A percentile compares a stretch with the other conserved stretches of the same genome.
Evolutionary conservation across 495 filamentous ascomycete genomes (phyloP).

Genomic region (Xylaria curta): DNA sequence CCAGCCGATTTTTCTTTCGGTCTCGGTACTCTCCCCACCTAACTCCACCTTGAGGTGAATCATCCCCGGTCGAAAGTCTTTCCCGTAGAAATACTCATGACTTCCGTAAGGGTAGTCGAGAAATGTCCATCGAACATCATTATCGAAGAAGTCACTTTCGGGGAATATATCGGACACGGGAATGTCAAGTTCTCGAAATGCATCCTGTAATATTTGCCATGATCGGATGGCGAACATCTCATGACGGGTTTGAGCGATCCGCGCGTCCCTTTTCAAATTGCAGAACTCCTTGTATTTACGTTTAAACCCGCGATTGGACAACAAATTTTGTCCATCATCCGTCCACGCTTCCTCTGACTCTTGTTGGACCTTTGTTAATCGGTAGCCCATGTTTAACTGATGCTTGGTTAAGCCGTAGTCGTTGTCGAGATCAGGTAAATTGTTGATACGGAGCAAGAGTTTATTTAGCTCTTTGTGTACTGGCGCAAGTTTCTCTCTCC

Average conservation of each 20-base stretch:
- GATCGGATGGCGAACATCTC: not conserved
- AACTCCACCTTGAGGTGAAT: constrained; percentile 22
- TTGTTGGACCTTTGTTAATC: not conserved
- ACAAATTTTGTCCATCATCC: not conserved
- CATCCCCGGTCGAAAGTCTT: constrained; percentile 28
- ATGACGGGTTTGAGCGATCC: not conserved
- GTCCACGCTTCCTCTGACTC: not conserved
- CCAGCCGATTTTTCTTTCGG: not conserved
- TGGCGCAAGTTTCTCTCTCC: not conserved
- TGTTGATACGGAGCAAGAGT: not conserved
- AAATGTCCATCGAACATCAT: constrained; percentile 29
- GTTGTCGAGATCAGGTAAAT: not conserved
- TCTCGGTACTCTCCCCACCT: constrained; percentile 12
- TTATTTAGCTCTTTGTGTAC: constrained; percentile 8
- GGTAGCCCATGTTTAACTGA: not conserved
- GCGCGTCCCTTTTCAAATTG: not conserved
- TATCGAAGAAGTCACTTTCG: not conserved
- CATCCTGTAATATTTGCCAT: not conserved
- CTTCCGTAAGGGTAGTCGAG: constrained; percentile 27
- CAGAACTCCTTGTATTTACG: constrained; percentile 6
- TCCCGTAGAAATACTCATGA: constrained; percentile 25
- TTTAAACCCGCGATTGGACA: not conserved
- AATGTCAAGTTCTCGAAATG: not conserved
- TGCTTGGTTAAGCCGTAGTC: not conserved
- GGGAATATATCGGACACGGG: not conserved